Evolutionary conservation across 2,329 filamentous ascomycete genomes (phyloP).

Genomic region (Colletotrichum nymphaeae): DNA sequence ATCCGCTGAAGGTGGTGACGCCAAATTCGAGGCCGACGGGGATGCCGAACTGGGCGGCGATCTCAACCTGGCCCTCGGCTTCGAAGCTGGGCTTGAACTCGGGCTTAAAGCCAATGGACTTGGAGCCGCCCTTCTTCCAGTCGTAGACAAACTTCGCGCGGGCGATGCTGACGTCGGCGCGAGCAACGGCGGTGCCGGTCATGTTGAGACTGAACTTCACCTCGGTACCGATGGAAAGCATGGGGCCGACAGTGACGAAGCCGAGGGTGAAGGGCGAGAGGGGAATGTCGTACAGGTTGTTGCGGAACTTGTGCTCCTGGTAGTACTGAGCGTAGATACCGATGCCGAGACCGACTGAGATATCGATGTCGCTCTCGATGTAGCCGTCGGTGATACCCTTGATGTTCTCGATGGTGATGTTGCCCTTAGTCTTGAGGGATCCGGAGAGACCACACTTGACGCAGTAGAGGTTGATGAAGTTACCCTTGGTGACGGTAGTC

Average conservation of each 20-base stretch:
- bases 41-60: background rate
- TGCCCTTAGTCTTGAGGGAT: background rate
- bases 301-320: background rate
- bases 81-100: background rate
- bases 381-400: background rate
- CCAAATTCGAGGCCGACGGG: background rate
- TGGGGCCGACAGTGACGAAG: background rate
- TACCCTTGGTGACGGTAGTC: background rate
- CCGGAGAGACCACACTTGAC: background rate
- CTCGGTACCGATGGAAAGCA: background rate
- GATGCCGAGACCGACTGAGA: background rate
- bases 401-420: background rate
- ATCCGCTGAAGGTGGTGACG: background rate
- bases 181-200: background rate
- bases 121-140: background rate
- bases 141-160: background rate
- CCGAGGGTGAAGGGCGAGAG: constrained; percentile 10
- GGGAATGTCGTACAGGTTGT: background rate
- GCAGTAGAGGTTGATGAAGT: constrained; percentile 7
- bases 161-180: background rate
- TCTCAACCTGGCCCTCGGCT: background rate
- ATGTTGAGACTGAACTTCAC: background rate
- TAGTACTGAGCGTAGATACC: background rate
- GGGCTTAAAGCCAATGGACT: background rate
- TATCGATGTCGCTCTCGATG: background rate